Conservation (phyloP, 1,284 basidiomycete species). For the Golubevia pallescens region DNA sequence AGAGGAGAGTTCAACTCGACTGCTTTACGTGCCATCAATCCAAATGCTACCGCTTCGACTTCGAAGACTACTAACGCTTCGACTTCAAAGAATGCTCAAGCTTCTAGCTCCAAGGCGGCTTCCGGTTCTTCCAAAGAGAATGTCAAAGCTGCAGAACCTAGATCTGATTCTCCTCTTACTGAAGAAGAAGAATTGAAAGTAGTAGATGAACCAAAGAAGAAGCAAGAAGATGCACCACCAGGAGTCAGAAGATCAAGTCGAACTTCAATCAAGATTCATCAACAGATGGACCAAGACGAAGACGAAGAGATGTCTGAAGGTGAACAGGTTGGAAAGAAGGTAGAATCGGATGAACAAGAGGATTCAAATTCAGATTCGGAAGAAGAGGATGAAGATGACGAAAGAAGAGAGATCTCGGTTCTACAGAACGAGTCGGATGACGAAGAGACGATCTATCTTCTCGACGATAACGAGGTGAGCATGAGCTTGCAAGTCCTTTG, state of each 20-base stretch:
- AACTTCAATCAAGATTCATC: neutral
- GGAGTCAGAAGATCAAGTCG: neutral
- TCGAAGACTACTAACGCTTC: neutral
- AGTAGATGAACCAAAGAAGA: neutral
- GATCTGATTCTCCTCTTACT: neutral
- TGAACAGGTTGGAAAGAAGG: neutral
- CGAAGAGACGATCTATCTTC: no score
- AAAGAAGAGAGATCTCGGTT: no score
- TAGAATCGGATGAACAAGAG: no score
- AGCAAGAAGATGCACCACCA: neutral
- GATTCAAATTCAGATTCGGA: no score
- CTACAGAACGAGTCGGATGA: no score
- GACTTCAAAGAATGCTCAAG: neutral
- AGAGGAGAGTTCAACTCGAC: neutral
- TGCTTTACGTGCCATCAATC: neutral
- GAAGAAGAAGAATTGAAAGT: neutral
- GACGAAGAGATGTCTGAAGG: neutral
- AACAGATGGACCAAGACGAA: neutral
- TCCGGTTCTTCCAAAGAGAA: neutral
- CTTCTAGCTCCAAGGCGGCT: neutral
- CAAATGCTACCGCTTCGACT: neutral
- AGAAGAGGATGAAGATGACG: no score
- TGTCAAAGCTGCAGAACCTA: neutral
- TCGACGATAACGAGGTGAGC: no score
- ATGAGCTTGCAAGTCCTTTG: no score